Evolutionary conservation across 768 basidiomycete genomes (phyloP).

Genomic region (Mycena haematopus): DNA sequence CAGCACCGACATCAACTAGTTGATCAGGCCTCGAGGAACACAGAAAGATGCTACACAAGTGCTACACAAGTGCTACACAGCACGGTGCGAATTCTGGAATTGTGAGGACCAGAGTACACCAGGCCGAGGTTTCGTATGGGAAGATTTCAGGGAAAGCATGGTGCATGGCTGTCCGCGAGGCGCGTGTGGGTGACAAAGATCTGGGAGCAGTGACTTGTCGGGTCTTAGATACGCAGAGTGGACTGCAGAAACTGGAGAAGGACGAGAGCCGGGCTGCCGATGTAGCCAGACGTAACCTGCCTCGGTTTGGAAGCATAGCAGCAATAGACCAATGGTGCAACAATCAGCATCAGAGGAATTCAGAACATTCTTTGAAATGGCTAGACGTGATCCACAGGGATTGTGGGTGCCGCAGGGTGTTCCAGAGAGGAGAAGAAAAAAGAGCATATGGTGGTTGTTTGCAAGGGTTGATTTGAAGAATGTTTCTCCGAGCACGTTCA

Average conservation of each 20-base stretch:
- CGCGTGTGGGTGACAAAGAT: slow-evolving; percentile 21
- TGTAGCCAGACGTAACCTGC: too few relatives aligned
- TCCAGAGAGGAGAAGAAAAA: not conserved
- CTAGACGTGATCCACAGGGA: not conserved
- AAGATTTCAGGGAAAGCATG: slow-evolving; percentile 11
- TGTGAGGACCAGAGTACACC: not conserved
- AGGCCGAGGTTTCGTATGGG: not conserved
- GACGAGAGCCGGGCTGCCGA: too few relatives aligned
- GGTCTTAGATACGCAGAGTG: too few relatives aligned
- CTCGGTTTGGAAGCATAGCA: not conserved
- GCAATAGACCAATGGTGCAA: not conserved
- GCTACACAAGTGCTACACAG: not conserved
- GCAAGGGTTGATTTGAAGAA: too few relatives aligned
- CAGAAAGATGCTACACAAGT: too few relatives aligned
- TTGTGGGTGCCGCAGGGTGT: not conserved
- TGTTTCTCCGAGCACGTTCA: too few relatives aligned
- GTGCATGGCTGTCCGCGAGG: not conserved
- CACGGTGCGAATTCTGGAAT: slow-evolving; percentile 10
- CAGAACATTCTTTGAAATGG: not conserved
- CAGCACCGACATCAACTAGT: not conserved
- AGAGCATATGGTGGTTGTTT: not conserved
- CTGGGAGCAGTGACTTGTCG: not conserved
- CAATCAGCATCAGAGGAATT: slow-evolving; percentile 10
- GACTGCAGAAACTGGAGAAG: too few relatives aligned
- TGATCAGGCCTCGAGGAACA: slow-evolving; percentile 17